Conservation (phyloP, 495 filamentous ascomycete species). For the Rostrohypoxylon terebratum region DNA sequence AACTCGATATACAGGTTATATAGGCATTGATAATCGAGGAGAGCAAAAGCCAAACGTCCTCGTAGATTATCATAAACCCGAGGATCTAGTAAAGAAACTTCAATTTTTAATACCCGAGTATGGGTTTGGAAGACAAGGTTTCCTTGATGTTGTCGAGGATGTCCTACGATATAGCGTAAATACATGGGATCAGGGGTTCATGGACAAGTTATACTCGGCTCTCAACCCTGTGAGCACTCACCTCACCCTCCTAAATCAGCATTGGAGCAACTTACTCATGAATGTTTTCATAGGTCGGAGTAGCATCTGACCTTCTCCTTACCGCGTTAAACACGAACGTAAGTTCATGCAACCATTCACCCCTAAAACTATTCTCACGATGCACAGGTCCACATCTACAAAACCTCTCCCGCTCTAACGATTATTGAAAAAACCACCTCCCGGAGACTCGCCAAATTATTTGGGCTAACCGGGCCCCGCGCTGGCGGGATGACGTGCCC, state of each 20-base stretch:
- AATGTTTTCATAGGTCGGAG: constrained; percentile 74
- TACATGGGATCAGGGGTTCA: constrained; percentile 95
- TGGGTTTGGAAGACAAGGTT: constrained; percentile 75
- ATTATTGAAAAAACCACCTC: constrained; percentile 85
- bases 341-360: constrained; percentile 37
- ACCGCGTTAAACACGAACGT: constrained; percentile 88
- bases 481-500: constrained; percentile 89
- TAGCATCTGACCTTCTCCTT: constrained; percentile 85
- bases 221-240: constrained; percentile 75
- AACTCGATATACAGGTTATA: constrained; percentile 63
- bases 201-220: constrained; percentile 90
- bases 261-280: not conserved
- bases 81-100: constrained; percentile 73
- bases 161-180: constrained; percentile 88
- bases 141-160: constrained; percentile 72
- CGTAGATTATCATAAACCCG: constrained; percentile 76
- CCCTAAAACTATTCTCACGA: constrained; percentile 25
- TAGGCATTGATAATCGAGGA: constrained; percentile 56
- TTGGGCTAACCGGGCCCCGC: constrained; percentile 77
- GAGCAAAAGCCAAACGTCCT: constrained; percentile 67
- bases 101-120: constrained; percentile 72
- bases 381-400: constrained; percentile 77
- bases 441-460: constrained; percentile 74
- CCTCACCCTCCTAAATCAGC: not conserved
- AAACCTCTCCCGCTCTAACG: constrained; percentile 89